These are phyloP conservation scores for Penicillium samsonianum DNA, from an alignment of 495 filamentous ascomycete genomes.

Conservation along the genomic window DNA sequence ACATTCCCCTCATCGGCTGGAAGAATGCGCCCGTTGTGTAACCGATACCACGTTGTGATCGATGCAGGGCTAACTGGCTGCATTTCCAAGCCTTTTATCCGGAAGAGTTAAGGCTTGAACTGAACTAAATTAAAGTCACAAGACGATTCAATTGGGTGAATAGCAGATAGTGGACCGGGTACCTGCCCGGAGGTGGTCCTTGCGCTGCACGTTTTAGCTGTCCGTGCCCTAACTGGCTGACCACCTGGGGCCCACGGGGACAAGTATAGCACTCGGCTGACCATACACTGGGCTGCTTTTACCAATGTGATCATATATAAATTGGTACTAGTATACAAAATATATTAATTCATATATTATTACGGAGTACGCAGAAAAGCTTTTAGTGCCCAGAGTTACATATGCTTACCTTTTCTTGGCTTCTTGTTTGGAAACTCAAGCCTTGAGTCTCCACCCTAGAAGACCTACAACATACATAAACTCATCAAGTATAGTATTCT, in stretches of 20 bases:
- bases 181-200: background rate
- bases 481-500: too few relatives aligned
- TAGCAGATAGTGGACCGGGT: background rate
- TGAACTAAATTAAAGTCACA: background rate
- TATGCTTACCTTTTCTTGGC: too few relatives aligned
- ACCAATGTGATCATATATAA: too few relatives aligned
- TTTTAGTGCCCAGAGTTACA: too few relatives aligned
- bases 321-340: too few relatives aligned
- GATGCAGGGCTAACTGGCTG: constrained; percentile 7
- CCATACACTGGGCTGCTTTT: background rate
- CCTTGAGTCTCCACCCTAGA: too few relatives aligned
- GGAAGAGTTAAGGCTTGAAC: background rate
- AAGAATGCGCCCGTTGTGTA: background rate
- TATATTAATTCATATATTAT: too few relatives aligned
- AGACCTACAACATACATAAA: too few relatives aligned
- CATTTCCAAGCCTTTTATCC: background rate
- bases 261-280: background rate
- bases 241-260: background rate
- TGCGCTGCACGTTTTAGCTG: constrained; percentile 7
- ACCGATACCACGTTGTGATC: constrained; percentile 12
- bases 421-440: too few relatives aligned
- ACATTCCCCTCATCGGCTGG: constrained; percentile 7
- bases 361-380: too few relatives aligned
- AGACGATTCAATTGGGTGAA: background rate
- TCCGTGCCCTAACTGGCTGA: background rate